Evolutionary conservation across 2,329 filamentous ascomycete species (phyloP).

Genomic region (Herpotrichia juniperi): DNA sequence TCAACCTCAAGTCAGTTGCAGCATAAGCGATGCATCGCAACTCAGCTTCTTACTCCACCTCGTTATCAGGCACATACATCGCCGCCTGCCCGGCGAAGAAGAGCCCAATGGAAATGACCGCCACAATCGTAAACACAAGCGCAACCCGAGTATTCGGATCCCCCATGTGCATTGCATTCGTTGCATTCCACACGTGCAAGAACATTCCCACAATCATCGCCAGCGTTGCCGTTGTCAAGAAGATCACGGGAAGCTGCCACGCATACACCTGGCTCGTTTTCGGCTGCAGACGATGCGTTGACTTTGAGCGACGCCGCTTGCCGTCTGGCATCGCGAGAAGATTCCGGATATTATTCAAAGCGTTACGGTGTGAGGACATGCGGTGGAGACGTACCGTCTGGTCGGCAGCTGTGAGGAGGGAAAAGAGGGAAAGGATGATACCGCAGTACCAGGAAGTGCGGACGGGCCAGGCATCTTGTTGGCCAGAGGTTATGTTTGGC

Average conservation of each 20-base stretch:
- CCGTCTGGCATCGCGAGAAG: slow-evolving; percentile 34
- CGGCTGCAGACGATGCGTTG: slow-evolving; percentile 27
- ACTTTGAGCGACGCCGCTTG: slow-evolving; percentile 8
- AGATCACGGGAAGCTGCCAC: slow-evolving; percentile 48
- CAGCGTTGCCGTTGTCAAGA: slow-evolving; percentile 40
- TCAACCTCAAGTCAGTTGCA: too few relatives aligned
- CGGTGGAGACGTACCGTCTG: slow-evolving; percentile 53
- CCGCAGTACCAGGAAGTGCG: slow-evolving; percentile 52
- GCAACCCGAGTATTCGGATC: slow-evolving; percentile 22
- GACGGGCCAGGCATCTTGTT: slow-evolving; percentile 48
- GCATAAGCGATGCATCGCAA: too few relatives aligned
- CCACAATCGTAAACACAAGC: slow-evolving; percentile 26
- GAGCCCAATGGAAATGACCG: slow-evolving; percentile 16
- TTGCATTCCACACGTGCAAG: slow-evolving; percentile 44
- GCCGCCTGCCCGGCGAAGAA: slow-evolving; percentile 29
- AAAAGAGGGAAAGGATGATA: slow-evolving; percentile 57
- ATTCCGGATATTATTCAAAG: slow-evolving; percentile 41
- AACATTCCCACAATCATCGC: slow-evolving; percentile 48
- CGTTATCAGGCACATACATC: slow-evolving; percentile 19
- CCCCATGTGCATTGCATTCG: slow-evolving; percentile 20
- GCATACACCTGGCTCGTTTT: slow-evolving; percentile 39
- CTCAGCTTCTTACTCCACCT: not conserved
- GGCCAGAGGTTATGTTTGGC: slow-evolving; percentile 49
- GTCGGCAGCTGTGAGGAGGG: slow-evolving; percentile 53
- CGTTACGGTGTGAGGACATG: slow-evolving; percentile 50